Evolutionary conservation across 2,329 filamentous ascomycete species (phyloP).

Genomic region (Ceratocystis lukuohia): DNA sequence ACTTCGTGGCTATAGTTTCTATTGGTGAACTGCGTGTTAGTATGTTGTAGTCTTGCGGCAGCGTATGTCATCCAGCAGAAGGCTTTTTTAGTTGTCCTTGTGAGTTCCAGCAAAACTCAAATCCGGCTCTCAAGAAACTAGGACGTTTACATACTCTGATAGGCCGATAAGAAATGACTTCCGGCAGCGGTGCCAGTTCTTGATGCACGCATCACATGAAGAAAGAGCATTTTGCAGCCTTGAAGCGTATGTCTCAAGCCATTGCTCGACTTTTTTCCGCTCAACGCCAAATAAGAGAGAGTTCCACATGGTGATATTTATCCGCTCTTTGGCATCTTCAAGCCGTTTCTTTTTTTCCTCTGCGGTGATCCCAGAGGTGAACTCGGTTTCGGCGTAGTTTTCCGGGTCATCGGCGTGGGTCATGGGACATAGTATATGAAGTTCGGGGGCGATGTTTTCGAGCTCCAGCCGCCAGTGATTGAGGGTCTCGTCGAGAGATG

Average conservation of each 20-base stretch:
- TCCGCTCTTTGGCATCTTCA: conserved; percentile 39
- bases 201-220: conserved; percentile 55
- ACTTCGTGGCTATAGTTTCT: conserved; percentile 38
- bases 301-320: conserved; percentile 52
- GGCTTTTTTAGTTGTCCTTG: background rate
- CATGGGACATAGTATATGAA: conserved; percentile 57
- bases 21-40: conserved; percentile 6
- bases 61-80: background rate
- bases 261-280: conserved; percentile 44
- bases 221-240: conserved; percentile 46
- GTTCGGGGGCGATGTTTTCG: conserved; percentile 32
- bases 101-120: background rate
- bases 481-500: conserved; percentile 30
- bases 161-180: conserved; percentile 48
- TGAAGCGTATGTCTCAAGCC: conserved; percentile 45
- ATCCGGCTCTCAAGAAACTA: background rate
- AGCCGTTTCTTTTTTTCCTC: conserved; percentile 42
- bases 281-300: conserved; percentile 56
- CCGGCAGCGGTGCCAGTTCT: conserved; percentile 60
- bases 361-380: conserved; percentile 34
- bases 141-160: conserved; percentile 37
- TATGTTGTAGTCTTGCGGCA: background rate
- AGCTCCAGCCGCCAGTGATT: conserved; percentile 33
- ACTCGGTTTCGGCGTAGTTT: conserved; percentile 41
- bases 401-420: conserved; percentile 47